Conservation (phyloP, 2,329 filamentous ascomycete species). For the Cordyceps cicadae region DNA sequence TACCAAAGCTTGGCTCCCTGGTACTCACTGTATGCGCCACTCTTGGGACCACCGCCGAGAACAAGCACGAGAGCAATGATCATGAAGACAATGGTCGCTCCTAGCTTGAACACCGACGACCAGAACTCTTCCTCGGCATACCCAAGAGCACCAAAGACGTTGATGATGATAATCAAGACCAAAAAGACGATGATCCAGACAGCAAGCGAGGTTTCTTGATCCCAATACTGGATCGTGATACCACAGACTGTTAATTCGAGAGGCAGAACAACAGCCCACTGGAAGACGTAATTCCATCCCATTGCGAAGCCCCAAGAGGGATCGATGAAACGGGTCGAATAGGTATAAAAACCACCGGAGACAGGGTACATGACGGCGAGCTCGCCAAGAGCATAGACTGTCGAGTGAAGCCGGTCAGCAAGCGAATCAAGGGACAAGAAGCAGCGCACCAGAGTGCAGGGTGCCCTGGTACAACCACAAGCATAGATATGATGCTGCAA, state of each 20-base stretch:
- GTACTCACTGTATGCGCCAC: slow-evolving; percentile 36
- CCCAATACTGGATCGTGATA: slow-evolving; percentile 41
- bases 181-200: slow-evolving; percentile 53
- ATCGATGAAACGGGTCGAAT: slow-evolving; percentile 49
- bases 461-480: background rate
- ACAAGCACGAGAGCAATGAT: slow-evolving; percentile 52
- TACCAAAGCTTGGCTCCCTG: slow-evolving; percentile 43
- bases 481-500: background rate
- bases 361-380: slow-evolving; percentile 47
- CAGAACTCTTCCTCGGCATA: slow-evolving; percentile 55
- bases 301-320: slow-evolving; percentile 46
- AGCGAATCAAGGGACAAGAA: background rate
- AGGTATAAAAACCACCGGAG: slow-evolving; percentile 51
- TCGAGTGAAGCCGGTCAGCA: background rate
- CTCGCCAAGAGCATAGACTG: slow-evolving; percentile 52
- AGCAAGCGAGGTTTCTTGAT: slow-evolving; percentile 31
- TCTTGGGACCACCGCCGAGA: slow-evolving; percentile 49
- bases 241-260: slow-evolving; percentile 42
- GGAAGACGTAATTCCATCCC: slow-evolving; percentile 41
- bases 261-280: slow-evolving; percentile 38
- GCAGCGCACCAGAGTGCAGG: background rate
- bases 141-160: slow-evolving; percentile 47
- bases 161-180: slow-evolving; percentile 41
- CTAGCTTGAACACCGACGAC: slow-evolving; percentile 48
- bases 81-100: slow-evolving; percentile 55